phyloP scores from a whole-genome alignment of 768 basidiomycete genomes.

The Gautieria morchelliformis region DNA sequence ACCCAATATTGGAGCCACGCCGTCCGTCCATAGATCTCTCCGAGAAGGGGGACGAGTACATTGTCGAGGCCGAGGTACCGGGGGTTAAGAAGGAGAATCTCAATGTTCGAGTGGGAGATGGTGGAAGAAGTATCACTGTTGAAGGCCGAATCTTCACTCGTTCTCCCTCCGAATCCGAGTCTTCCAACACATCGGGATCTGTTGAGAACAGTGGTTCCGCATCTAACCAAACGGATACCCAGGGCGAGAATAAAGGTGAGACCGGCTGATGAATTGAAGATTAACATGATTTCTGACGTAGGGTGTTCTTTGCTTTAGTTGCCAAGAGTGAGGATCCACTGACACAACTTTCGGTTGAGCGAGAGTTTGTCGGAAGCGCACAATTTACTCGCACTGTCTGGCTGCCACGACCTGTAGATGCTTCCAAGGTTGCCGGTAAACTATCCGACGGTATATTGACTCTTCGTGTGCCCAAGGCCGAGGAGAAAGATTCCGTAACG shows the following conservation, averaged over 20 bases:
- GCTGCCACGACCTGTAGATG: constrained; percentile 57
- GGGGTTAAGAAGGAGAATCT: constrained; percentile 73
- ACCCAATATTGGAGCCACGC: constrained; percentile 22
- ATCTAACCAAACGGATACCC: background rate
- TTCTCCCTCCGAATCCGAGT: background rate
- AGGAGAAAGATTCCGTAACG: constrained; percentile 45
- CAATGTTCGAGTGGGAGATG: constrained; percentile 60
- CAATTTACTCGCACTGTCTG: constrained; percentile 63
- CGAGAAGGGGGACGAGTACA: constrained; percentile 54
- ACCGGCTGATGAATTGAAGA: background rate
- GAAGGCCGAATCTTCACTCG: constrained; percentile 41
- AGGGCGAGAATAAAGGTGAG: background rate
- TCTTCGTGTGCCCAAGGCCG: constrained; percentile 47
- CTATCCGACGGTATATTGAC: constrained; percentile 63
- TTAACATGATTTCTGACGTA: background rate
- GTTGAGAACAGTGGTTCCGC: background rate
- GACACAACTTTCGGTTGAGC: constrained; percentile 46
- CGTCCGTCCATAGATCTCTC: constrained; percentile 58
- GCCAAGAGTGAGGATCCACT: background rate
- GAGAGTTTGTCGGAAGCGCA: constrained; percentile 44
- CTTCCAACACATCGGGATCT: background rate
- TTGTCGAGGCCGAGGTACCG: constrained; percentile 70
- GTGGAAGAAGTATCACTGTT: constrained; percentile 61
- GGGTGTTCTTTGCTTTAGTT: background rate
- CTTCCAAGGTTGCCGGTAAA: constrained; percentile 48